Evolutionary conservation across 306 rosid genomes (phyloP), one percentile per base, ranked within the genome.

Genomic region (Abrus precatorius): DNA sequence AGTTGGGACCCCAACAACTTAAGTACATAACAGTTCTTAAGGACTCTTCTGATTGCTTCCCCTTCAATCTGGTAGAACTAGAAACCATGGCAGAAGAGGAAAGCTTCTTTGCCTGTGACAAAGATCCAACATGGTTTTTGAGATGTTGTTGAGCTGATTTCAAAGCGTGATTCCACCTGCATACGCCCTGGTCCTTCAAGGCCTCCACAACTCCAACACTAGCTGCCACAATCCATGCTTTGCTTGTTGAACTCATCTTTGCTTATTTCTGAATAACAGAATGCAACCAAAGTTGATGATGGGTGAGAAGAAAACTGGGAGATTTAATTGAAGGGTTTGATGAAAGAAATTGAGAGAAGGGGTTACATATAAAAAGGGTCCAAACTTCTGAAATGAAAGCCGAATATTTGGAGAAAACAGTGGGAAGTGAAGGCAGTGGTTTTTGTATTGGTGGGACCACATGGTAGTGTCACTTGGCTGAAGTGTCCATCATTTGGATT

Each of bases 151-250:
- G 54, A 27, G 53, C 56, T 9, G 27, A 27, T 20, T 68, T 68
- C 8, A 68, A 64, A 36, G 49, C 2, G 6, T 64, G 69, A 64
- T 64, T 64, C 55, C 55, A 68, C 9, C 55, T 68, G 2, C 54
- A 67, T 8, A 67, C 36, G 0, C 69, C 69, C 9, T 64, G 69
- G 69, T 67, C 72, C 72, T 68, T 68, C 55, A 68, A 27, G 27
- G 77, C 81, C 81, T 82, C 69, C 47, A 81, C 69, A 7, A 48
- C 65, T 57, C 77, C 77, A 27, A 68, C 64, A 74, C 62, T 74
- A 0, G 70, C 48, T 6, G 85, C 85, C 41, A 66, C 79, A 63
- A 49, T 69, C 83, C 77, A 79, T 43, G 43, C 71, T 59, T 11
- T 79, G 9, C 20, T 45, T 47, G 30, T 52, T 14, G 77, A 79